Base-by-base conservation (phyloP, 2,329 filamentous ascomycete genomes). In the Paramyrothecium sp. region DNA sequence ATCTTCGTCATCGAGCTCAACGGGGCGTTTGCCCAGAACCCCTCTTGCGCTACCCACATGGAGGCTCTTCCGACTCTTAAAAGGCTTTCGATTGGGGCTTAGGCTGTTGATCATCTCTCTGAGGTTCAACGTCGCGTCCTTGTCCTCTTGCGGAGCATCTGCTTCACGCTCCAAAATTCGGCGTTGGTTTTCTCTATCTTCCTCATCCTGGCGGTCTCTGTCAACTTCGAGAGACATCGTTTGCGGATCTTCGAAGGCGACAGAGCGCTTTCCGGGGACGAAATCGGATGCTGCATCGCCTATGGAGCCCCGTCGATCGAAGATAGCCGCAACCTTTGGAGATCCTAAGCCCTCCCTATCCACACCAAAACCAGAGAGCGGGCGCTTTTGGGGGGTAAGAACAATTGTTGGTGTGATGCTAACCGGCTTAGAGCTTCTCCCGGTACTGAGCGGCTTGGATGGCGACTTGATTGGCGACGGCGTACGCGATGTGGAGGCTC, bases 31-130 rank as follows among this genome's bases (percentile, higher is more conserved):
- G 7, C 90, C 90, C 5, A 93, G 77, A 20, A 93, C 73, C 0
- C 90, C 90, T 60, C 78, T 86, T 16, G 89, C 90, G 64, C 89
- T 89, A 46, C 90, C 90, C 20, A 91, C 85, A 61, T 90, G 87
- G 53, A 93, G 78, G 67, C 90, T 93, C 74, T 93, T 93, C 46
- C 90, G 86, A 16, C 86, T 86, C 56, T 81, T 86, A 7, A 90
- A 63, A 7, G 75, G 72, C 55, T 84, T 87, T 70, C 91, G 91
- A 72, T 90, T 91, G 0, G 91, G 90, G 22, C 89, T 92, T 60
- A 94, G 78, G 56, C 85, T 89, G 59, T 89, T 82, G 59, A 94
- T 94, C 84, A 92, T 88, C 61, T 91, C 89, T 60, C 85, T 89
- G 48, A 94, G 74, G 60, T 86, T 91, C 38, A 87, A 72, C 0